Conservation (phyloP, 345 rosid genomes). For the Eucalyptus cloeziana region DNA sequence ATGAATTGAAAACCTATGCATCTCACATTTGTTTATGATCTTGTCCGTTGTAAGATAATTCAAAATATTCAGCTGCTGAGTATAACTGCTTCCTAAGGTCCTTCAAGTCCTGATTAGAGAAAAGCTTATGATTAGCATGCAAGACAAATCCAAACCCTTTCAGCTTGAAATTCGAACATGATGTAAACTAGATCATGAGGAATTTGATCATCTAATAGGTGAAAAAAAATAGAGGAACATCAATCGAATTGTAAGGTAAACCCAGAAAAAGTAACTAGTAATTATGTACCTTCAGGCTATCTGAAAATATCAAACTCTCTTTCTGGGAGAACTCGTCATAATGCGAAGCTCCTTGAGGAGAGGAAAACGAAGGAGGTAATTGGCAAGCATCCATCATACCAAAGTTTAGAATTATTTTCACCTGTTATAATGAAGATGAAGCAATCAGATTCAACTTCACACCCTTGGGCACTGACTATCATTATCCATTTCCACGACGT, state of each 20-base stretch:
- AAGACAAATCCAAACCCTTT: not conserved
- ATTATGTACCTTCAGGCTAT: conserved; percentile 41
- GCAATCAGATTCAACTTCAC: not conserved
- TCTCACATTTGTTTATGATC: conserved; percentile 59
- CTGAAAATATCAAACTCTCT: conserved; percentile 56
- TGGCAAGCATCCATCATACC: not conserved
- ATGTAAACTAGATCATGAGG: not conserved
- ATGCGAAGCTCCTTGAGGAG: conserved; percentile 31
- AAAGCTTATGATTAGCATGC: not conserved
- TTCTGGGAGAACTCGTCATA: conserved; percentile 62
- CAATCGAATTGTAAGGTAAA: not conserved
- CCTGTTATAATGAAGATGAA: not conserved
- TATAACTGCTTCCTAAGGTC: conserved; percentile 57
- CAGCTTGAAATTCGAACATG: not conserved
- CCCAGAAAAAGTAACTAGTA: not conserved
- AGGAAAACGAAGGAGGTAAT: conserved; percentile 3
- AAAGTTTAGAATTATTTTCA: not conserved
- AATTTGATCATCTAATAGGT: not conserved
- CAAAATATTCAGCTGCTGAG: conserved; percentile 86
- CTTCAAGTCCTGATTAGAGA: conserved; percentile 56
- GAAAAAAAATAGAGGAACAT: too few species aligned
- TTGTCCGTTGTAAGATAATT: conserved; percentile 43
- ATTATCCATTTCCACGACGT: not conserved
- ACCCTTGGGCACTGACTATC: not conserved
- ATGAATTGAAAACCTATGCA: not conserved